These are phyloP conservation scores for Meyerozyma elateridarum DNA, from an alignment of 1,139 yeast species.

Conservation along the genomic window DNA sequence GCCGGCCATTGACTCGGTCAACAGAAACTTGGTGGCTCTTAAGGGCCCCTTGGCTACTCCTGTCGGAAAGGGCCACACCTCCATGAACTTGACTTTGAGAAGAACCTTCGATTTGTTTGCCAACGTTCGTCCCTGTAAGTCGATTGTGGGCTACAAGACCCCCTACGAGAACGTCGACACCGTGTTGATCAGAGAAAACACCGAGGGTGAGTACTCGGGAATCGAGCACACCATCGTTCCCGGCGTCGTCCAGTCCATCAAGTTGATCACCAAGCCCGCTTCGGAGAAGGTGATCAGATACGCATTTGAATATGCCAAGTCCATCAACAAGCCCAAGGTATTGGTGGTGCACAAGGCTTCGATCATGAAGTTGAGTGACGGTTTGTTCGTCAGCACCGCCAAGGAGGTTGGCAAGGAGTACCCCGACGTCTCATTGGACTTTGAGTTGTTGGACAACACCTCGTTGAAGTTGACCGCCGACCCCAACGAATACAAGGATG, in stretches of 20 bases:
- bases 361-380: constrained; percentile 96
- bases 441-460: constrained; percentile 92
- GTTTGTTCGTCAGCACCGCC: constrained; percentile 90
- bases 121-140: constrained; percentile 95
- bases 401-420: constrained; percentile 84
- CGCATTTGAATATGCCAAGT: constrained; percentile 93
- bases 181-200: constrained; percentile 95
- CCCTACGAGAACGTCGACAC: constrained; percentile 94
- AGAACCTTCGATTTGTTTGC: constrained; percentile 95
- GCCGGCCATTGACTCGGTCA: constrained; percentile 87
- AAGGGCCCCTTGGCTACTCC: constrained; percentile 99
- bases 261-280: constrained; percentile 93
- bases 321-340: constrained; percentile 84
- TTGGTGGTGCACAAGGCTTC: constrained; percentile 97
- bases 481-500: constrained; percentile 72
- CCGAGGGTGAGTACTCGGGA: constrained; percentile 99
- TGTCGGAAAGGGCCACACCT: constrained; percentile 97
- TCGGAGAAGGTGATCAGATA: constrained; percentile 94
- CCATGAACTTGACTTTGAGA: constrained; percentile 94
- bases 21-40: constrained; percentile 88
- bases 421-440: constrained; percentile 80
- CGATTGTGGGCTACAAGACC: constrained; percentile 89
- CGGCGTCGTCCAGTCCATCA: constrained; percentile 97
- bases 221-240: constrained; percentile 97
- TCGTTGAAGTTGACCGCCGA: constrained; percentile 85